Evolutionary conservation across 2,329 filamentous ascomycete species (phyloP), one percentile per base, ranked within the genome.

Genomic region (Neofusicoccum cordaticola): DNA sequence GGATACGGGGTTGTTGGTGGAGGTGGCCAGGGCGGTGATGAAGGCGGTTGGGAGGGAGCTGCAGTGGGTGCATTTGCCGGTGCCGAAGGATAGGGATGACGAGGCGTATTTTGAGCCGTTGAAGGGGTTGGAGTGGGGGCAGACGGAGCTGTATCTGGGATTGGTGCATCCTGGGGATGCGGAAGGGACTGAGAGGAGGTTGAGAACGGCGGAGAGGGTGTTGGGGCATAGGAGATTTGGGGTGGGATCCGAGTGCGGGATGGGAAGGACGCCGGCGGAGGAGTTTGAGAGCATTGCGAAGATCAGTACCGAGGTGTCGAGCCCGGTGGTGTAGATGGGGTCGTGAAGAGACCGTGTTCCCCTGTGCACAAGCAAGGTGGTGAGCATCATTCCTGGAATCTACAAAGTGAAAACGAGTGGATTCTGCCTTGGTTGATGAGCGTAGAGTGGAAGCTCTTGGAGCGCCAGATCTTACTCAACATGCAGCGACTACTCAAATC

Each of bases 41-140:
- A 57, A 69, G 6, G 52, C 63, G 2, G 66, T 75, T 4, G 65
- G 70, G 9, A 73, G 74, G 52, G 61, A 64, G n/a, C 73, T 82
- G 31, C 67, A 75, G 51, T 83, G 74, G 71, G 67, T 82, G 44
- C 81, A 83, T 65, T 72, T 81, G 69, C 80, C 80, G 3, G 62
- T 64, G 31, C 62, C 62, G 13, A 64, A 51, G 42, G 50, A 41
- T 4, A n/a, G 62, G 34, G 34, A 31, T 15, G 62, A 64, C 22
- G 41, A 22, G 22, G 52, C 50, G 11, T 64, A 64, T 34, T 60
- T 58, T 2, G 50, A 3, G 31, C 50, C 51, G 4, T 41, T 64
- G 50, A 50, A 9, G 44, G 31, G 31, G 0, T 12, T 64, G 52
- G 34, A 42, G 1, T n/a, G 48, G 17, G 51, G 31, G 19, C 2